phyloP scores from a whole-genome alignment of 805 yeast genomes.

The Myxozyma nipponensis region DNA sequence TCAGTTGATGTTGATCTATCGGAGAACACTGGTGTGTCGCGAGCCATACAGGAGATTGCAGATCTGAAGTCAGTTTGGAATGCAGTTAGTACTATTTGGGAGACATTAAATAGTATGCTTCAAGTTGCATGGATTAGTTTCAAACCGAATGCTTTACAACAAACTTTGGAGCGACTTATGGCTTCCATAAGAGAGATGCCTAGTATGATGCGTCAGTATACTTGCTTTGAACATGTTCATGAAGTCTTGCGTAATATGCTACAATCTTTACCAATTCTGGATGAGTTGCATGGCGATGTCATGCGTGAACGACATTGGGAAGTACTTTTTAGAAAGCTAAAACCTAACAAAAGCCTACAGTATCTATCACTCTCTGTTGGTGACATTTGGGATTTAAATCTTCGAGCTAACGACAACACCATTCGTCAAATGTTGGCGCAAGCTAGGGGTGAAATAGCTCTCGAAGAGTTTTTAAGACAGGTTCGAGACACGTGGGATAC shows the following conservation, averaged over 20 bases:
- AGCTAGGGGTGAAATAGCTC: conserved; percentile 68
- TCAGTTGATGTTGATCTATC: conserved; percentile 39
- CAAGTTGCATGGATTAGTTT: conserved; percentile 48
- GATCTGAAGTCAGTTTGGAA: conserved; percentile 64
- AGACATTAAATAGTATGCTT: conserved; percentile 44
- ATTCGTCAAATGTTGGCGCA: conserved; percentile 51
- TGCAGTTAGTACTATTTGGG: conserved; percentile 52
- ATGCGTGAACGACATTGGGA: conserved; percentile 69
- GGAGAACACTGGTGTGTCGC: conserved; percentile 34
- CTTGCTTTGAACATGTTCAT: conserved; percentile 63
- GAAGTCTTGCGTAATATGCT: conserved; percentile 42
- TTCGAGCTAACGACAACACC: conserved; percentile 43
- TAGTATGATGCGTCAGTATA: conserved; percentile 56
- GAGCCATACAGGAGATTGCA: conserved; percentile 46
- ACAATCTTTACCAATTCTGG: conserved; percentile 41
- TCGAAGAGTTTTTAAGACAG: conserved; percentile 53
- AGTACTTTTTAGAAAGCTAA: conserved; percentile 4
- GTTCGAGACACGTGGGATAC: conserved; percentile 57
- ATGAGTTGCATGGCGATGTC: conserved; percentile 52
- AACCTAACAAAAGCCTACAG: conserved; percentile 32
- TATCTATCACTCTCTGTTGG: conserved; percentile 45
- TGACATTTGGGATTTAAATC: conserved; percentile 58
- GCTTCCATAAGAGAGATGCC: conserved; percentile 52
- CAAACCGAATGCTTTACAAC: conserved; percentile 45
- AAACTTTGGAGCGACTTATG: conserved; percentile 50